phyloP scores from a whole-genome alignment of 2,329 filamentous ascomycete species.

The Bipolaris sorokiniana region DNA sequence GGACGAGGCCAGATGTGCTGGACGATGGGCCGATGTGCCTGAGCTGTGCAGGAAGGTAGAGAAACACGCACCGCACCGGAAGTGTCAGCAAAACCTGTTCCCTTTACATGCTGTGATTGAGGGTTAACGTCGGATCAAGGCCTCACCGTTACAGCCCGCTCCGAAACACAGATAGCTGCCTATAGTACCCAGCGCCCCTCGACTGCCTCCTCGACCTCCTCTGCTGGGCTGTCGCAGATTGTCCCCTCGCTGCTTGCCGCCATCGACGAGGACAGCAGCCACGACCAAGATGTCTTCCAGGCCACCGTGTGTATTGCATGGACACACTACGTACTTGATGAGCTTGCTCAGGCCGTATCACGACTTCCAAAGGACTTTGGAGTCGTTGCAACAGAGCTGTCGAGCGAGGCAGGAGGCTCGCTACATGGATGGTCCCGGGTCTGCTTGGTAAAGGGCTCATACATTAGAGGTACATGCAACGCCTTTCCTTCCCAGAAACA shows the following conservation, averaged over 20 bases:
- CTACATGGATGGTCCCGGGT: conserved; percentile 79
- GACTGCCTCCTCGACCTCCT: conserved; percentile 49
- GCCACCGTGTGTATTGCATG: conserved; percentile 83
- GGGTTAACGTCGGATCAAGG: conserved; percentile 41
- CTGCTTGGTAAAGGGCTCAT: conserved; percentile 78
- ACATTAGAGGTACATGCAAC: conserved; percentile 69
- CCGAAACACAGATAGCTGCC: conserved; percentile 55
- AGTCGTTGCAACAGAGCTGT: conserved; percentile 31
- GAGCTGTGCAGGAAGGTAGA: conserved; percentile 91
- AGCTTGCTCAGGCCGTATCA: conserved; percentile 67
- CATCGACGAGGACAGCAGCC: conserved; percentile 49
- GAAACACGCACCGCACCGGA: conserved; percentile 86
- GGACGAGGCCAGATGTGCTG: conserved; percentile 85
- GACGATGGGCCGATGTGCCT: conserved; percentile 82
- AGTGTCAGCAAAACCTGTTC: conserved; percentile 66
- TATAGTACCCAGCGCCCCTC: conserved; percentile 51
- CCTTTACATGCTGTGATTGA: conserved; percentile 7
- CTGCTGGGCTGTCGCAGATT: conserved; percentile 42
- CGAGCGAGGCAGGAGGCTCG: conserved; percentile 40
- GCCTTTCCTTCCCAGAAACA: background rate
- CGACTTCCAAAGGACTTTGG: conserved; percentile 69
- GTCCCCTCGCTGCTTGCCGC: conserved; percentile 51
- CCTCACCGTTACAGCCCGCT: conserved; percentile 55
- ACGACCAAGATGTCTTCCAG: conserved; percentile 69
- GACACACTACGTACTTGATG: conserved; percentile 78